Percentiles rank a stretch among this genome's conserved stretches.
phyloP scores from a whole-genome alignment of 108 stramenopile species.

The Cyclotella atomus region DNA sequence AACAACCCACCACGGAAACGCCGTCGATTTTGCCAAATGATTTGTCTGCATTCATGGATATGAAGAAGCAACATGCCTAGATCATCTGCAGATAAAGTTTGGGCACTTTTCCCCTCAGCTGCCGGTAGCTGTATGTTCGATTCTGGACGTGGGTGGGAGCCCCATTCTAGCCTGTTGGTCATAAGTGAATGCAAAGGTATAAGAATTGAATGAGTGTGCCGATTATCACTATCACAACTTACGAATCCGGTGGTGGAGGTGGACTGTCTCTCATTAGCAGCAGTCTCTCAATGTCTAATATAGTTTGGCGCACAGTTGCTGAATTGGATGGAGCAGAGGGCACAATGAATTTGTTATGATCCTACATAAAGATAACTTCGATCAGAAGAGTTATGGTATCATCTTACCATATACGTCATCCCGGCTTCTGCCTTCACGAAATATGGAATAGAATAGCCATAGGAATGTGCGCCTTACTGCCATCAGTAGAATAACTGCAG shows the following conservation, averaged over 20 bases:
- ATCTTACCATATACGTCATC: constrained; percentile 66
- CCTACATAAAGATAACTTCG: too few relatives aligned
- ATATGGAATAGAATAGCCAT: constrained; percentile 69
- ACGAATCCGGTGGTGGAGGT: constrained; percentile 55
- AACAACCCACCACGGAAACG: constrained; percentile 65
- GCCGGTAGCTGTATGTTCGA: too few relatives aligned
- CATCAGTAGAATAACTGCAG: constrained; percentile 73
- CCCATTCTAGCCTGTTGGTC: constrained; percentile 19
- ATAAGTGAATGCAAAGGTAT: neutral
- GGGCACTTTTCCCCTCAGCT: constrained; percentile 11
- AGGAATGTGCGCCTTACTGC: constrained; percentile 50
- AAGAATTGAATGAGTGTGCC: neutral
- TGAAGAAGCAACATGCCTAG: constrained; percentile 91
- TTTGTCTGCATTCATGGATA: constrained; percentile 82
- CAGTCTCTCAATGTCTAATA: constrained; percentile 86
- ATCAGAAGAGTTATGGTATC: neutral
- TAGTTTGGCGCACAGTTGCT: constrained; percentile 67
- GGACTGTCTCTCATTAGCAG: constrained; percentile 88
- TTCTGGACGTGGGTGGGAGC: constrained; percentile 22
- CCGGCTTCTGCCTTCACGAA: constrained; percentile 66
- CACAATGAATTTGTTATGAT: too few relatives aligned
- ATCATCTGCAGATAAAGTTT: constrained; percentile 69
- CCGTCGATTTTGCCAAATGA: constrained; percentile 75
- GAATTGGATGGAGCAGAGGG: too few relatives aligned
- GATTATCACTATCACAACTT: neutral